Evolutionary conservation across 1,284 basidiomycete species (phyloP).

Genomic region (Xerocomus amazonicus): DNA sequence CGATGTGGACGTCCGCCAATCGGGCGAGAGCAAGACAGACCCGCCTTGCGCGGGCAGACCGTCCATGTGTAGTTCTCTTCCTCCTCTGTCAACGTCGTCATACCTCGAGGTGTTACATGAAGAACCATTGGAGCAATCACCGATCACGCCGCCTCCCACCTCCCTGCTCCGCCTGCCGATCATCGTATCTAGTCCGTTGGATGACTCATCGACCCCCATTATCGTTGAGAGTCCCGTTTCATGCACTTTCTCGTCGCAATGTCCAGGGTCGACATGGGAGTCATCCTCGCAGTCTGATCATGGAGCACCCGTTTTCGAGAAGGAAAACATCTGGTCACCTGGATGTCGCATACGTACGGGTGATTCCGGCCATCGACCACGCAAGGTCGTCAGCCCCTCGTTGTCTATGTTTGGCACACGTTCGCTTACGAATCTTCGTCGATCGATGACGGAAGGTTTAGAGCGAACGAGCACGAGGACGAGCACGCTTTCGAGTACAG

Average conservation of each 20-base stretch:
- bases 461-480: conserved; percentile 20
- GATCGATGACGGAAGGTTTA: conserved; percentile 36
- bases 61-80: conserved; percentile 21
- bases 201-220: conserved; percentile 1
- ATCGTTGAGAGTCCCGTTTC: conserved; percentile 27
- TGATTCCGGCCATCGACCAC: conserved; percentile 18
- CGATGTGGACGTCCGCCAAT: conserved; percentile 8
- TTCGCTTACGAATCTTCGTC: conserved; percentile 39
- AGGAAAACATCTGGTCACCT: conserved; percentile 5
- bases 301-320: conserved; percentile 9
- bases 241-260: conserved; percentile 20
- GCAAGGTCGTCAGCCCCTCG: not conserved
- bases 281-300: conserved; percentile 17
- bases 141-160: conserved; percentile 9
- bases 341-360: conserved; percentile 18
- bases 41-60: conserved; percentile 14
- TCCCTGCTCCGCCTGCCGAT: conserved; percentile 4
- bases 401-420: conserved; percentile 26
- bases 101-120: conserved; percentile 31
- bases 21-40: conserved; percentile 13
- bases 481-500: conserved; percentile 16
- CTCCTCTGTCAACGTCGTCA: conserved; percentile 22
- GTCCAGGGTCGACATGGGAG: conserved; percentile 16
- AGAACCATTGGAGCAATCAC: conserved; percentile 25
- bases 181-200: conserved; percentile 19